Evolutionary conservation across 345 rosid genomes (phyloP).

Genomic region (Mallotus nudiflorus): DNA sequence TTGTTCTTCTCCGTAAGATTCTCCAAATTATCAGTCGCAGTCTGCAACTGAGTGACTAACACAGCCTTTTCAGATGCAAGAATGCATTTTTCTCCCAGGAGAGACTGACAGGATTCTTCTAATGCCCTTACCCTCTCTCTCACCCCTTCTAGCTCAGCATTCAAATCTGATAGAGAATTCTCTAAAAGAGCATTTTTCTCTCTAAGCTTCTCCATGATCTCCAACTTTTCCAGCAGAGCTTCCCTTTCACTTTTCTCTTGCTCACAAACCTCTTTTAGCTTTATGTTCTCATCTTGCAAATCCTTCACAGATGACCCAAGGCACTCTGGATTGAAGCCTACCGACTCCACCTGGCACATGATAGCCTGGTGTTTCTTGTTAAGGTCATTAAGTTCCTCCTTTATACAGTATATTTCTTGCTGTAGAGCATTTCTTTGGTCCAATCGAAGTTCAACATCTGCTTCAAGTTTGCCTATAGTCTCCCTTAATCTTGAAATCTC

Average conservation of each 20-base stretch:
- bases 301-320: constrained; percentile 65
- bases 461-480: constrained; percentile 79
- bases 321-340: constrained; percentile 57
- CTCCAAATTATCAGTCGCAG: constrained; percentile 48
- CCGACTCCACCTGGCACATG: constrained; percentile 71
- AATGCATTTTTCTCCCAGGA: constrained; percentile 59
- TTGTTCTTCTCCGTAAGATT: constrained; percentile 62
- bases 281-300: constrained; percentile 60
- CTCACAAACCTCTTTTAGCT: constrained; percentile 54
- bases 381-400: constrained; percentile 81
- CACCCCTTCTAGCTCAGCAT: constrained; percentile 72
- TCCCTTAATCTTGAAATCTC: constrained; percentile 67
- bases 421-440: constrained; percentile 94
- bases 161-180: constrained; percentile 87
- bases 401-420: constrained; percentile 94
- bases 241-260: constrained; percentile 54
- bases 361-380: constrained; percentile 62
- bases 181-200: constrained; percentile 78
- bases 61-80: constrained; percentile 63
- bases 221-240: constrained; percentile 65
- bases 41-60: constrained; percentile 57
- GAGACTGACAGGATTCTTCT: constrained; percentile 65
- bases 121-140: constrained; percentile 60
- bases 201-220: constrained; percentile 69
- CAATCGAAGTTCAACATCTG: constrained; percentile 84